Evolutionary conservation across 2,329 filamentous ascomycete genomes (phyloP).

Genomic region (Xylariales sp.): DNA sequence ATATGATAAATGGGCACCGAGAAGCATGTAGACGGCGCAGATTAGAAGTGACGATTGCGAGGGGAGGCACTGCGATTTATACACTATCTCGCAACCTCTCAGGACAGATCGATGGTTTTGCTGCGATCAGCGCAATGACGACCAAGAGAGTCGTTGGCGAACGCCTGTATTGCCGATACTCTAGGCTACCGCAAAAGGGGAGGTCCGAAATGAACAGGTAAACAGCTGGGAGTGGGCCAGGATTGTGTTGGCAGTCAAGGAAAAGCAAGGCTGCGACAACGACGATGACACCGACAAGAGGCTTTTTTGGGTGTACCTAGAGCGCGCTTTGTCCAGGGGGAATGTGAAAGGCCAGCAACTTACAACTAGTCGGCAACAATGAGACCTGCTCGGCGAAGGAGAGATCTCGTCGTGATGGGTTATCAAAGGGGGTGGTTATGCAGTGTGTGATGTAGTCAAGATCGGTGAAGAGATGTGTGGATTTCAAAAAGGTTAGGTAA

Average conservation of each 20-base stretch:
- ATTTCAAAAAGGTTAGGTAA: slow-evolving; percentile 48
- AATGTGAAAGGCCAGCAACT: slow-evolving; percentile 39
- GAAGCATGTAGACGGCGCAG: slow-evolving; percentile 18
- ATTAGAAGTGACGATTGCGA: slow-evolving; percentile 13
- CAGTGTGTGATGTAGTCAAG: slow-evolving; percentile 48
- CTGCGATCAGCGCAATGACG: slow-evolving; percentile 37
- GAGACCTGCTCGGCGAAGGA: slow-evolving; percentile 53
- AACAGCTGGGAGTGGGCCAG: slow-evolving; percentile 41
- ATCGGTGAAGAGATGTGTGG: slow-evolving; percentile 51
- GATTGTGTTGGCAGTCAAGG: slow-evolving; percentile 31
- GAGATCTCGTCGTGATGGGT: slow-evolving; percentile 51
- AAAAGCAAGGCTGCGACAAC: slow-evolving; percentile 38
- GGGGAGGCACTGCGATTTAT: slow-evolving; percentile 28
- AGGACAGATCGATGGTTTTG: slow-evolving; percentile 47
- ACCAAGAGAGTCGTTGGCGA: slow-evolving; percentile 23
- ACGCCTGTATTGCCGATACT: slow-evolving; percentile 23
- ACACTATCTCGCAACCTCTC: slow-evolving; percentile 21
- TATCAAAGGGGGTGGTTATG: slow-evolving; percentile 47
- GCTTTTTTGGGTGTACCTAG: slow-evolving; percentile 16
- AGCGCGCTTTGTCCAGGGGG: slow-evolving; percentile 43
- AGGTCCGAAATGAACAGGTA: slow-evolving; percentile 45
- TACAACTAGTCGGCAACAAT: slow-evolving; percentile 50
- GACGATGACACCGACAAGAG: slow-evolving; percentile 23
- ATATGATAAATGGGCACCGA: slow-evolving; percentile 22
- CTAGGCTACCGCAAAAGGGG: slow-evolving; percentile 48